Percentiles rank a stretch among this genome's conserved stretches.
Evolutionary conservation across 2,329 filamentous ascomycete genomes (phyloP).

Genomic region (Lasiodiplodia hormozganensis): DNA sequence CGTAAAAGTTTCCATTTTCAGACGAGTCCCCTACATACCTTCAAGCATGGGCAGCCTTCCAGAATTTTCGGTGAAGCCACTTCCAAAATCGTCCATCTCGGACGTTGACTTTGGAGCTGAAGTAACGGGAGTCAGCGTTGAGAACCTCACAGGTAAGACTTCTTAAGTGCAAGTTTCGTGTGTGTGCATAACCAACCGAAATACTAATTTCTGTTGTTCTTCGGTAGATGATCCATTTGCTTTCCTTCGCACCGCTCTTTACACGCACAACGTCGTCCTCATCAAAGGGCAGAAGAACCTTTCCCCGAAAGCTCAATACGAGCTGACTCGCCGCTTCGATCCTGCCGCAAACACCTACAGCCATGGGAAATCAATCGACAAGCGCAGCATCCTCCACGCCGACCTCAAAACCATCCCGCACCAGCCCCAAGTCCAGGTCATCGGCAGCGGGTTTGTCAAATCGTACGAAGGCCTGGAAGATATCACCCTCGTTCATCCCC

Average conservation of each 20-base stretch:
- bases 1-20: too few species aligned
- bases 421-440: slow-evolving; percentile 81
- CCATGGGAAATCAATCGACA: slow-evolving; percentile 79
- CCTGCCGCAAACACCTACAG: slow-evolving; percentile 71
- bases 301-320: slow-evolving; percentile 74
- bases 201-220: slow-evolving; percentile 34
- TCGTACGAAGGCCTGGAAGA: slow-evolving; percentile 75
- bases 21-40: too few species aligned
- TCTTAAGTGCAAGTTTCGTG: too few species aligned
- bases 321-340: slow-evolving; percentile 77
- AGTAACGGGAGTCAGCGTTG: slow-evolving; percentile 65
- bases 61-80: slow-evolving; percentile 16
- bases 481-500: slow-evolving; percentile 74
- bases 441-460: slow-evolving; percentile 74
- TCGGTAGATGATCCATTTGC: slow-evolving; percentile 67
- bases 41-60: too few species aligned
- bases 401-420: slow-evolving; percentile 82
- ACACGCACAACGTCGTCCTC: slow-evolving; percentile 71
- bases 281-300: slow-evolving; percentile 71
- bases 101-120: slow-evolving; percentile 64
- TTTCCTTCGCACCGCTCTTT: slow-evolving; percentile 70
- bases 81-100: slow-evolving; percentile 35
- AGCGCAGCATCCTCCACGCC: slow-evolving; percentile 72
- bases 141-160: slow-evolving; percentile 68
- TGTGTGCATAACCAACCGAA: too few species aligned